Conservation (phyloP, 2,329 filamentous ascomycete genomes). For the Macrophomina pseudophaseolina region DNA sequence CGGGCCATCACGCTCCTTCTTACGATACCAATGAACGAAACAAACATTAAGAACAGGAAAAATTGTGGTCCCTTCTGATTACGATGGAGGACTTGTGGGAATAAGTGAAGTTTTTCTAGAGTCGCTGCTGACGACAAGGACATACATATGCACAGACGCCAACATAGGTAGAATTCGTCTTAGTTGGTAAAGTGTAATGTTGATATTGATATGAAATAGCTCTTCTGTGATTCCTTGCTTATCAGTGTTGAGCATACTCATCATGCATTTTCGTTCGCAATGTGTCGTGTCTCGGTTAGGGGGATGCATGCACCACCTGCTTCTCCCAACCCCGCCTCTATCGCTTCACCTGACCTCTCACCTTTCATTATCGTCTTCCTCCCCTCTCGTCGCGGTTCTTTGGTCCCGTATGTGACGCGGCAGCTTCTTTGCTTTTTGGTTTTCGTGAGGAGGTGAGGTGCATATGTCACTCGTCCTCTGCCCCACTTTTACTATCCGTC, state of each 20-base stretch:
- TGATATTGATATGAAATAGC: not conserved
- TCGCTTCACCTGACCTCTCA: not conserved
- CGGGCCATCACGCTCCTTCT: slow-evolving; percentile 5
- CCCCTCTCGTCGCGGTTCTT: not conserved
- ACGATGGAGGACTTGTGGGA: not conserved
- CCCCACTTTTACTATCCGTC: not conserved
- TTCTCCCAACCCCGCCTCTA: not conserved
- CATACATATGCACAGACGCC: not conserved
- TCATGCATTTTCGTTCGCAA: not conserved
- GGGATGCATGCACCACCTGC: no score
- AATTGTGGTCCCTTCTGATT: not conserved
- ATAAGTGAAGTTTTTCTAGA: not conserved
- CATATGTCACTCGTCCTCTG: not conserved
- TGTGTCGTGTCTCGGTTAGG: no score
- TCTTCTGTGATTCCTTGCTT: no score
- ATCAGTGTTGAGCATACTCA: not conserved
- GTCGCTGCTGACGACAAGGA: not conserved
- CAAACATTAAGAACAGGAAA: not conserved
- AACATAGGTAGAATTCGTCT: not conserved
- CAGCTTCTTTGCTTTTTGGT: not conserved
- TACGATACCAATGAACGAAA: slow-evolving; percentile 7
- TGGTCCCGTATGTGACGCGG: not conserved
- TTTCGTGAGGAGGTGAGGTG: slow-evolving; percentile 2
- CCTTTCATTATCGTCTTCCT: not conserved
- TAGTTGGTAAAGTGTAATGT: slow-evolving; percentile 3